These are phyloP conservation scores for Colletotrichum magnum DNA, from an alignment of 2,329 filamentous ascomycete species.

Conservation along the genomic window DNA sequence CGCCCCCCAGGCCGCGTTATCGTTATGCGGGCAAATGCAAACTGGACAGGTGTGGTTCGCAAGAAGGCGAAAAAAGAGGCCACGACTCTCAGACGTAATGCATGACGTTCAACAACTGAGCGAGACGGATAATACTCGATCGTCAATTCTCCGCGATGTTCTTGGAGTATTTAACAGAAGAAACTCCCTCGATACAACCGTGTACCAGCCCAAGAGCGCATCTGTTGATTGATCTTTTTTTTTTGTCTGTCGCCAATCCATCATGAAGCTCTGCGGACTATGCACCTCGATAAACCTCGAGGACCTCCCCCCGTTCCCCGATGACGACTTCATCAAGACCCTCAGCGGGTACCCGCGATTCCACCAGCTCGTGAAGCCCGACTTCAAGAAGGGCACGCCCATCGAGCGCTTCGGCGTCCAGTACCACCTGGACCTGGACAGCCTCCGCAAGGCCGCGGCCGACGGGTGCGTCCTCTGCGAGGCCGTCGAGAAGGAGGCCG, in stretches of 20 bases:
- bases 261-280: slow-evolving; percentile 15
- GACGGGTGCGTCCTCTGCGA: slow-evolving; percentile 20
- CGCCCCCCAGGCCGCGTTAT: too few species aligned
- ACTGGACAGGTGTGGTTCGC: too few species aligned
- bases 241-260: too few species aligned
- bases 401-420: slow-evolving; percentile 18
- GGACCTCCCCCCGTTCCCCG: slow-evolving; percentile 28
- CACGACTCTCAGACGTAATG: too few species aligned
- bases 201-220: neutral
- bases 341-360: slow-evolving; percentile 8
- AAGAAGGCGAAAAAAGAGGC: too few species aligned
- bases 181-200: neutral
- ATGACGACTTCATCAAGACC: slow-evolving; percentile 5
- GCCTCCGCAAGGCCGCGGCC: slow-evolving; percentile 14
- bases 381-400: neutral
- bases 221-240: too few species aligned
- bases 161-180: neutral
- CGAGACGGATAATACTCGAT: too few species aligned
- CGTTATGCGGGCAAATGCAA: too few species aligned
- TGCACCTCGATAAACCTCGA: slow-evolving; percentile 10
- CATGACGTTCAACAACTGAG: too few species aligned
- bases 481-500: slow-evolving; percentile 16
- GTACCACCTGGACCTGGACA: slow-evolving; percentile 12
- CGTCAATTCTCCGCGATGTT: too few species aligned
- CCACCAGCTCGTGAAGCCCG: slow-evolving; percentile 1